These are phyloP conservation scores for Penicillium sp. DNA, from an alignment of 2,329 filamentous ascomycete species.

Conservation along the genomic window DNA sequence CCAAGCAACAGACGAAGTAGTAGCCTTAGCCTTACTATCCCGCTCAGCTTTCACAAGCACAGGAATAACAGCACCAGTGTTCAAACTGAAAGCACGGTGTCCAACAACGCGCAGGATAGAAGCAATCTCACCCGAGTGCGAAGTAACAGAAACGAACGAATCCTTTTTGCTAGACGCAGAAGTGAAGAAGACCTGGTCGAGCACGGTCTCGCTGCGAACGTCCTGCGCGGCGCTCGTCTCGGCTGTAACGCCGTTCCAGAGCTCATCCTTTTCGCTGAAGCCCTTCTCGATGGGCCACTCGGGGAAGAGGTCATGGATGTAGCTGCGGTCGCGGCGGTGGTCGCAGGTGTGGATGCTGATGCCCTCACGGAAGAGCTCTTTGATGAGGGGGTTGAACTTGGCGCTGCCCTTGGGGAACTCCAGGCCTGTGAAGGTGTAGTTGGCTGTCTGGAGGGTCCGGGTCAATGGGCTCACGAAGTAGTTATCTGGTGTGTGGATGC, in stretches of 20 bases:
- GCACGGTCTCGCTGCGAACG: constrained; percentile 41
- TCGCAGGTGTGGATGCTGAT: constrained; percentile 63
- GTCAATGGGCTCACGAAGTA: constrained; percentile 59
- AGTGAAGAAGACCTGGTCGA: constrained; percentile 53
- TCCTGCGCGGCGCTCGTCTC: constrained; percentile 53
- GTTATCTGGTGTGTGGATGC: constrained; percentile 53
- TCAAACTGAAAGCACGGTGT: constrained; percentile 47
- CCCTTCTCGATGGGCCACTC: constrained; percentile 51
- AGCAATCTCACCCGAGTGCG: constrained; percentile 58
- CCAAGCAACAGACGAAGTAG: constrained; percentile 28
- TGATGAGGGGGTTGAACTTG: constrained; percentile 54
- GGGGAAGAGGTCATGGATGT: constrained; percentile 52
- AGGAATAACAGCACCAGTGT: constrained; percentile 52
- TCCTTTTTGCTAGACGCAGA: constrained; percentile 33
- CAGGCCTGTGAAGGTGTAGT: constrained; percentile 52
- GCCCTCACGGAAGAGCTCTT: constrained; percentile 58
- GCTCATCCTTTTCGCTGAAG: constrained; percentile 54
- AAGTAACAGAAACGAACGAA: constrained; percentile 54
- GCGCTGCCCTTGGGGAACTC: constrained; percentile 40
- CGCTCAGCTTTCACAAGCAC: constrained; percentile 49
- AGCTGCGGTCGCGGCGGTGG: constrained; percentile 48
- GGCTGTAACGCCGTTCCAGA: constrained; percentile 52
- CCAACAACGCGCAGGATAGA: constrained; percentile 49
- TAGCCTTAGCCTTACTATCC: constrained; percentile 4
- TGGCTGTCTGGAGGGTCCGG: constrained; percentile 58